These are phyloP conservation scores for Dentipellis sp. DNA, from an alignment of 768 basidiomycete species.

Conservation along the genomic window DNA sequence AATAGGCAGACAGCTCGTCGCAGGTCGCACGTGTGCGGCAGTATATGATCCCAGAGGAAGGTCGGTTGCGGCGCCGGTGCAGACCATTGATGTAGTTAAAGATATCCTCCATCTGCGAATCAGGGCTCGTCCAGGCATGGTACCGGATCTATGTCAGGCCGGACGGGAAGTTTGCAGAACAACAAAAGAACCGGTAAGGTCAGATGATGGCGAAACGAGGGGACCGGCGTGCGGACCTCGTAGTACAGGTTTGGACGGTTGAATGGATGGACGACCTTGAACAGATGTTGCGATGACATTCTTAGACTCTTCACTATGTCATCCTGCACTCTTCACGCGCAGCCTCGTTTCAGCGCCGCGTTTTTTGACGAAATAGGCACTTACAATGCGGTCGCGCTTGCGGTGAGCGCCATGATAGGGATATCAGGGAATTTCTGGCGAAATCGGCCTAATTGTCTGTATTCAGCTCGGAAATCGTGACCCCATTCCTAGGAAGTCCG, in stretches of 20 bases:
- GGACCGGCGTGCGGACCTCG: slow-evolving; percentile 37
- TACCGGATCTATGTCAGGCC: slow-evolving; percentile 48
- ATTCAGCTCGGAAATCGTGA: slow-evolving; percentile 70
- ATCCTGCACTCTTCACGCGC: slow-evolving; percentile 46
- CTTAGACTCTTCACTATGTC: slow-evolving; percentile 65
- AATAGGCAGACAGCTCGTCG: slow-evolving; percentile 52
- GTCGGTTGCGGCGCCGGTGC: slow-evolving; percentile 44
- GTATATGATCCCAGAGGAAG: slow-evolving; percentile 71
- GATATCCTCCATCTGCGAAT: slow-evolving; percentile 54
- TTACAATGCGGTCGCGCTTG: slow-evolving; percentile 68
- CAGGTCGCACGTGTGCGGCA: slow-evolving; percentile 63
- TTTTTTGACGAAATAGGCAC: slow-evolving; percentile 12
- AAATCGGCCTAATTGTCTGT: slow-evolving; percentile 63
- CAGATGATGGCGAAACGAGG: too few relatives aligned
- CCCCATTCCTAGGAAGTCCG: slow-evolving; percentile 66
- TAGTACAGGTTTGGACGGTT: slow-evolving; percentile 77
- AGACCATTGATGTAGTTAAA: slow-evolving; percentile 56
- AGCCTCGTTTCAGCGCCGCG: neutral
- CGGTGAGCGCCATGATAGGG: slow-evolving; percentile 84
- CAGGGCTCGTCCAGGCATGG: slow-evolving; percentile 38
- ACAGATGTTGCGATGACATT: slow-evolving; percentile 47
- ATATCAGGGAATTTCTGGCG: slow-evolving; percentile 55
- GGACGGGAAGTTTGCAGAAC: neutral
- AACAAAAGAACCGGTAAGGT: neutral
- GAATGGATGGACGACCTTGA: slow-evolving; percentile 66